These are phyloP conservation scores for Aegle marmelos DNA, from an alignment of 345 rosid genomes.

Conservation along the genomic window DNA sequence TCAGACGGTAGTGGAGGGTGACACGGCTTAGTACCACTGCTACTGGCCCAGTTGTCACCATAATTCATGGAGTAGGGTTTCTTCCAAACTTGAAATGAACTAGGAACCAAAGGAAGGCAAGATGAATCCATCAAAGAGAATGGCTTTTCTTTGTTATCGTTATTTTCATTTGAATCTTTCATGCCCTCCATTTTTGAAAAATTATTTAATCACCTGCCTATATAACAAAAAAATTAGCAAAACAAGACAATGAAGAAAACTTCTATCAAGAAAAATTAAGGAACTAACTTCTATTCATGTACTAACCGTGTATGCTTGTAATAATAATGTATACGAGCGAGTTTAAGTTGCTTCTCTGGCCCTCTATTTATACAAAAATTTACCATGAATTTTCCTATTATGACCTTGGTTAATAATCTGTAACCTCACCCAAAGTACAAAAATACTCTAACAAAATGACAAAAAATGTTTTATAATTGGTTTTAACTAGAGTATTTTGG, in stretches of 20 bases:
- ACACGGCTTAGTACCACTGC: neutral
- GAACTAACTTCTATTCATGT: constrained; percentile 1
- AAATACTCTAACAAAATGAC: neutral
- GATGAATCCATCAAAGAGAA: neutral
- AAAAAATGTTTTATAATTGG: neutral
- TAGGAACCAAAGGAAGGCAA: neutral
- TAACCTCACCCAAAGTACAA: neutral
- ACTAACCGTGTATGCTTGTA: neutral
- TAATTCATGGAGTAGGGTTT: constrained; percentile 14
- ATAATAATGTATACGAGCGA: neutral
- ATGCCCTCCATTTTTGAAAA: neutral
- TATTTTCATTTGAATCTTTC: neutral
- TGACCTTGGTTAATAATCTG: neutral
- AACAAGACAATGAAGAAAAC: neutral
- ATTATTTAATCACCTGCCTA: neutral
- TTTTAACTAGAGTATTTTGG: neutral
- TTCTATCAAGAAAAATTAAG: neutral
- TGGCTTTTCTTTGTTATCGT: neutral
- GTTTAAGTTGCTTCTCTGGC: constrained; percentile 7
- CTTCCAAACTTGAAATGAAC: constrained; percentile 8
- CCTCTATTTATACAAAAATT: constrained; percentile 5
- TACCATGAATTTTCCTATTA: neutral
- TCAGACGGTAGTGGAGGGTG: neutral
- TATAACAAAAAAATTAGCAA: neutral
- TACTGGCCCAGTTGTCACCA: neutral